These are phyloP conservation scores for Trichoderma arundinaceum DNA, from an alignment of 2,329 filamentous ascomycete species.

Conservation along the genomic window DNA sequence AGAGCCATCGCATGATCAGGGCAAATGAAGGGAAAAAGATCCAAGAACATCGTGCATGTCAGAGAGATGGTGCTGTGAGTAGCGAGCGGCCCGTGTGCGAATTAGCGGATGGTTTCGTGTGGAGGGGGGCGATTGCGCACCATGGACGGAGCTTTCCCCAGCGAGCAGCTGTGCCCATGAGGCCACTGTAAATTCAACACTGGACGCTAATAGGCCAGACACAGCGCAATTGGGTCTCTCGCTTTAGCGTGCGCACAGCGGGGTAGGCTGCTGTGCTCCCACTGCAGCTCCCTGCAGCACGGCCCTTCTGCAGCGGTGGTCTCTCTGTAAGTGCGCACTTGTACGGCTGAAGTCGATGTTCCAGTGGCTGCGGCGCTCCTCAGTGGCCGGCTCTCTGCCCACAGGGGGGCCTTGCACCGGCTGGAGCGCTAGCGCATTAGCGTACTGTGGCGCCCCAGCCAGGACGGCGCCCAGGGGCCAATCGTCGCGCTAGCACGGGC, in stretches of 20 bases:
- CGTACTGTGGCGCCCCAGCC: conserved; percentile 26
- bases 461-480: conserved; percentile 27
- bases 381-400: conserved; percentile 16
- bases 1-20: too few relatives aligned
- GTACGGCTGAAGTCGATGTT: neutral
- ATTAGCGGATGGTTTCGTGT: conserved; percentile 19
- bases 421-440: conserved; percentile 15
- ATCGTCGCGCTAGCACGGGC: conserved; percentile 25
- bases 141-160: neutral
- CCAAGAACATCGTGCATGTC: neutral
- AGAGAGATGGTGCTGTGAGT: conserved; percentile 24
- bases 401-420: conserved; percentile 14
- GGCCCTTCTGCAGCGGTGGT: conserved; percentile 10
- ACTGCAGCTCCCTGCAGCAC: neutral
- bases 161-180: neutral
- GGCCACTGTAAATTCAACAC: neutral
- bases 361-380: neutral
- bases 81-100: conserved; percentile 20
- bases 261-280: conserved; percentile 14
- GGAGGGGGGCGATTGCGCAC: conserved; percentile 21
- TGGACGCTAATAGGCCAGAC: neutral
- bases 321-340: too few relatives aligned
- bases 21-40: neutral
- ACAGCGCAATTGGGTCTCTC: too few relatives aligned
- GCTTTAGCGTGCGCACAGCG: neutral